Conservation (phyloP, 352 stramenopile species). For the Phytophthora aleatoria region DNA sequence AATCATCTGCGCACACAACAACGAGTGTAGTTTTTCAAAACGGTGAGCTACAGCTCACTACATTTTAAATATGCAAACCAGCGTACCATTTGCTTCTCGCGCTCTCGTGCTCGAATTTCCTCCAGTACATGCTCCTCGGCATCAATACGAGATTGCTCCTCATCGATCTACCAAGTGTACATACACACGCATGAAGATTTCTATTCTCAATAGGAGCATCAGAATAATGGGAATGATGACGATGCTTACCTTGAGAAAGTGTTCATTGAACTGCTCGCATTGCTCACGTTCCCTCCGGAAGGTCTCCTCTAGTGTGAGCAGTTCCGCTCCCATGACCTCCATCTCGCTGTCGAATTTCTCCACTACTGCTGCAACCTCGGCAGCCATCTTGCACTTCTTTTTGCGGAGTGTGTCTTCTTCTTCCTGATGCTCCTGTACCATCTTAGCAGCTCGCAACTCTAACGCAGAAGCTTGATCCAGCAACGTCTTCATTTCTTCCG, state of each 20-base stretch:
- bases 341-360: conserved; percentile 86
- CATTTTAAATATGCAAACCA: too few species aligned
- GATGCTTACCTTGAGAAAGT: conserved; percentile 74
- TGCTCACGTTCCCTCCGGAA: conserved; percentile 59
- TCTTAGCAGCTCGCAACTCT: conserved; percentile 60
- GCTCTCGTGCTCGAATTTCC: conserved; percentile 67
- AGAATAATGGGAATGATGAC: not conserved
- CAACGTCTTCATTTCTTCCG: conserved; percentile 77
- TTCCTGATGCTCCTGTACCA: conserved; percentile 85
- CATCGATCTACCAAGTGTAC: conserved; percentile 57
- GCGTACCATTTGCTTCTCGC: conserved; percentile 75
- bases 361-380: conserved; percentile 69
- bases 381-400: conserved; percentile 80
- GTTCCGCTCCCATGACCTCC: conserved; percentile 57
- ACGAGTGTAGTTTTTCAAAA: too few species aligned
- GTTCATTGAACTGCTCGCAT: conserved; percentile 76
- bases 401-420: conserved; percentile 81
- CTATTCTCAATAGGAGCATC: not conserved
- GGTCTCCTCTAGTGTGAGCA: conserved; percentile 47
- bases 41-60: too few species aligned
- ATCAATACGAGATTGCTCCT: conserved; percentile 86
- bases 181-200: conserved; percentile 1
- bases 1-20: conserved; percentile 47
- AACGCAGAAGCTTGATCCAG: conserved; percentile 60
- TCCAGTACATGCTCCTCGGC: conserved; percentile 78